These are phyloP conservation scores for Hyaloscypha hepaticicola DNA, from an alignment of 495 filamentous ascomycete genomes.

Conservation along the genomic window DNA sequence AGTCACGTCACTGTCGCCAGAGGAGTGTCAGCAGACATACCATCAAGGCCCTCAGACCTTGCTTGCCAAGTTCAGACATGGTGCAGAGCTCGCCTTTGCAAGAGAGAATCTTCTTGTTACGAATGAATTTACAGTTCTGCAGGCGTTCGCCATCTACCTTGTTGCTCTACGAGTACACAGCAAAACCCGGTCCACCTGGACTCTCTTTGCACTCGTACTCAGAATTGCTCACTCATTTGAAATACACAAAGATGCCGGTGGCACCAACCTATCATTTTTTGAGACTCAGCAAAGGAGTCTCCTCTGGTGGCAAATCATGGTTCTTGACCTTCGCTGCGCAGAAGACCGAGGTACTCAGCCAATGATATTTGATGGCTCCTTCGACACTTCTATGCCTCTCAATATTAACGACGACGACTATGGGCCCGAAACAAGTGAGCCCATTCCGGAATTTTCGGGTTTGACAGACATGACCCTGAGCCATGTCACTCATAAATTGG, in stretches of 20 bases:
- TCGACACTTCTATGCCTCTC: conserved; percentile 69
- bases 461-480: conserved; percentile 77
- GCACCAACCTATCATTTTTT: conserved; percentile 65
- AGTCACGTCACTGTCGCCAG: conserved; percentile 37
- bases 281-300: conserved; percentile 80
- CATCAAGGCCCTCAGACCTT: conserved; percentile 40
- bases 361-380: conserved; percentile 62
- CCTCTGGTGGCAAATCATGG: conserved; percentile 76
- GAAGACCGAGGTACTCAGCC: conserved; percentile 84
- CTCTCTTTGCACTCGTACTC: conserved; percentile 66
- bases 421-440: conserved; percentile 56
- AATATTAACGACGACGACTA: conserved; percentile 83
- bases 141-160: conserved; percentile 51
- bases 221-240: conserved; percentile 79
- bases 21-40: conserved; percentile 39
- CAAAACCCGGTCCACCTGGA: conserved; percentile 42
- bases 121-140: conserved; percentile 43
- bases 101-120: conserved; percentile 40
- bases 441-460: conserved; percentile 54
- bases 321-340: conserved; percentile 70
- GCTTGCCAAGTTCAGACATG: conserved; percentile 39
- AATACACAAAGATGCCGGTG: conserved; percentile 70
- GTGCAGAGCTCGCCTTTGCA: conserved; percentile 41
- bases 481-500: conserved; percentile 44
- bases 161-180: conserved; percentile 30